These are phyloP conservation scores for Amphirosellinia nigrospora DNA, from an alignment of 495 filamentous ascomycete species.

Conservation along the genomic window DNA sequence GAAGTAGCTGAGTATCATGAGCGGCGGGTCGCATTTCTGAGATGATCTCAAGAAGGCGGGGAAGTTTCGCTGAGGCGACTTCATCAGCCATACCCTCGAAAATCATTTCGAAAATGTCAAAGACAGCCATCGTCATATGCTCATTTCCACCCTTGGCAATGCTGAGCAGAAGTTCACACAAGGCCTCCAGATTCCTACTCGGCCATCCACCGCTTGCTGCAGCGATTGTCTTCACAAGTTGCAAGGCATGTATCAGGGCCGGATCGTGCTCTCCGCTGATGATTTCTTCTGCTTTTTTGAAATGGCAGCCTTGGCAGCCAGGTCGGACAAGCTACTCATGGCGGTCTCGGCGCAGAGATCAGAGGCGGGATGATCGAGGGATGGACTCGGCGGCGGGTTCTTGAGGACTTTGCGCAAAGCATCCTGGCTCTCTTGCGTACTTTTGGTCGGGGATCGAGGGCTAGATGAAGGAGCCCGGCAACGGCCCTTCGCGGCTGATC, in stretches of 20 bases:
- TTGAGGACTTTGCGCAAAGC: constrained; percentile 82
- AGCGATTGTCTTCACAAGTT: constrained; percentile 87
- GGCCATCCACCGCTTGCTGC: constrained; percentile 91
- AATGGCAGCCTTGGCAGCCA: constrained; percentile 64
- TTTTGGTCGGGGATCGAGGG: constrained; percentile 89
- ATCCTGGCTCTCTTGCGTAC: constrained; percentile 95
- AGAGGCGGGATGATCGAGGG: constrained; percentile 88
- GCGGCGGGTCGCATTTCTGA: constrained; percentile 85
- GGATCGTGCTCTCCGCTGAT: constrained; percentile 70
- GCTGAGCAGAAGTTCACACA: constrained; percentile 86
- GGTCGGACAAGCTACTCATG: constrained; percentile 73
- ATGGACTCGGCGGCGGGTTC: constrained; percentile 84
- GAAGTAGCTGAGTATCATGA: constrained; percentile 89
- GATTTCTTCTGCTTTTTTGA: constrained; percentile 72
- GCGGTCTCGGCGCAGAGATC: constrained; percentile 95
- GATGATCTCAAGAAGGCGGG: constrained; percentile 83
- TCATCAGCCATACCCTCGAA: constrained; percentile 90
- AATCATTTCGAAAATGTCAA: constrained; percentile 95
- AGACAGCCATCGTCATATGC: constrained; percentile 92
- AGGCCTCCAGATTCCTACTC: constrained; percentile 88
- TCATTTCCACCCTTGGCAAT: constrained; percentile 90
- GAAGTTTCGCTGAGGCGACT: constrained; percentile 84
- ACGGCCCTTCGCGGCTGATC: constrained; percentile 85
- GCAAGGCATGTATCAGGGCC: constrained; percentile 84
- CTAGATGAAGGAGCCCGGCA: constrained; percentile 81